Percentiles rank a stretch among this genome's conserved stretches.
Conservation (phyloP, 495 filamentous ascomycete species). For the Aspergillus carlsbadensis region DNA sequence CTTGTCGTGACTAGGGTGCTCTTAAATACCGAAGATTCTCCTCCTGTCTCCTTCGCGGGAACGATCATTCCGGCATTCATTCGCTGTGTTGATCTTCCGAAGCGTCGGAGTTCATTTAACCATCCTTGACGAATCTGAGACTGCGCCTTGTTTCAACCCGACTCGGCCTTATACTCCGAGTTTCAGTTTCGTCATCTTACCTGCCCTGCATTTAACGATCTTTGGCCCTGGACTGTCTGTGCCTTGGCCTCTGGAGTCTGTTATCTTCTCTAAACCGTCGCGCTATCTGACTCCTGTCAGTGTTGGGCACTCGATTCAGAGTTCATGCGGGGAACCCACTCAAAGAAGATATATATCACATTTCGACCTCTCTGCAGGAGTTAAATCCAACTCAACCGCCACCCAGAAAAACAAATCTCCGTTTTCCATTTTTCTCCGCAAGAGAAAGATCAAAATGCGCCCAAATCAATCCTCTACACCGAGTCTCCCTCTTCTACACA, state of each 20-base stretch:
- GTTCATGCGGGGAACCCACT: not conserved
- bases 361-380: not conserved
- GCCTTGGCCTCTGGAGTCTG: not conserved
- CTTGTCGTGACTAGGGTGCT: not conserved
- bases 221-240: not conserved
- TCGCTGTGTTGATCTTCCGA: not conserved
- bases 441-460: constrained; percentile 11
- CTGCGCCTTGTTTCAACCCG: constrained; percentile 10
- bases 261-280: too few species aligned
- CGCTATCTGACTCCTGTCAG: not conserved
- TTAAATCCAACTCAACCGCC: not conserved
- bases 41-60: not conserved
- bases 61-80: too few species aligned
- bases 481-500: constrained; percentile 28
- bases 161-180: constrained; percentile 7
- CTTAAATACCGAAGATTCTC: not conserved
- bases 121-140: constrained; percentile 1
- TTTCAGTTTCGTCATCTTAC: constrained; percentile 7
- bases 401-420: not conserved
- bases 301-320: not conserved
- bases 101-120: not conserved
- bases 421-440: not conserved
- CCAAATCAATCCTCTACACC: constrained; percentile 22
- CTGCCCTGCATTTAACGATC: not conserved
- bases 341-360: not conserved